Evolutionary conservation across 202 grass and related monocot species (phyloP).

Genomic region (Zoysia matrella): DNA sequence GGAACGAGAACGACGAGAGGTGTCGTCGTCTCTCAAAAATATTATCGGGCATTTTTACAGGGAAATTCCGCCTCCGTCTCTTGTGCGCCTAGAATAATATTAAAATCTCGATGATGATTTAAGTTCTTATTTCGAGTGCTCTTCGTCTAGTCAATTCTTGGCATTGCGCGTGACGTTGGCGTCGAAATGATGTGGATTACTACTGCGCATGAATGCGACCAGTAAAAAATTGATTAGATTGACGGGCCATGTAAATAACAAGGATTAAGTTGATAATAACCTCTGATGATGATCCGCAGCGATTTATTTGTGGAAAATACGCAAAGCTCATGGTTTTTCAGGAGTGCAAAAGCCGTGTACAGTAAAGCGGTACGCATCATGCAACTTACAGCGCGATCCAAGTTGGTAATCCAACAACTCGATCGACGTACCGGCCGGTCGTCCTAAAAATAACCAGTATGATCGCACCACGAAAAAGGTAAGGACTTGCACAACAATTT

Average conservation of each 20-base stretch:
- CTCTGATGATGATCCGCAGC: neutral
- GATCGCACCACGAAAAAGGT: constrained; percentile 17
- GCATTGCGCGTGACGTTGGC: neutral
- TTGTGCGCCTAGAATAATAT: constrained; percentile 4
- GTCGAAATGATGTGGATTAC: constrained; percentile 24
- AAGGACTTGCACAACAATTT: constrained; percentile 37
- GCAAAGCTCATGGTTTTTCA: constrained; percentile 6
- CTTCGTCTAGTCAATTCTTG: constrained; percentile 18
- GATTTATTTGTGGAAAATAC: neutral
- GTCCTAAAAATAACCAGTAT: constrained; percentile 48
- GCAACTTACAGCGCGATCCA: constrained; percentile 50
- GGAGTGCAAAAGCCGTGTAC: too few relatives aligned
- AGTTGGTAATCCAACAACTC: constrained; percentile 46
- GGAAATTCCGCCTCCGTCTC: constrained; percentile 15
- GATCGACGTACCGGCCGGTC: neutral
- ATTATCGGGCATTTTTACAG: constrained; percentile 17
- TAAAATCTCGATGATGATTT: neutral
- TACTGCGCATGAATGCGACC: neutral
- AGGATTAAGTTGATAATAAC: neutral
- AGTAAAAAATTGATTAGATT: neutral
- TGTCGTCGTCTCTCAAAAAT: neutral
- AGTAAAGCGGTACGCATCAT: neutral
- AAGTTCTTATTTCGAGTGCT: neutral
- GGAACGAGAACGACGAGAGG: neutral
- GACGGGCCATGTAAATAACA: neutral